Conservation (phyloP, 495 filamentous ascomycete genomes). For the Hypomontagnella monticulosa region DNA sequence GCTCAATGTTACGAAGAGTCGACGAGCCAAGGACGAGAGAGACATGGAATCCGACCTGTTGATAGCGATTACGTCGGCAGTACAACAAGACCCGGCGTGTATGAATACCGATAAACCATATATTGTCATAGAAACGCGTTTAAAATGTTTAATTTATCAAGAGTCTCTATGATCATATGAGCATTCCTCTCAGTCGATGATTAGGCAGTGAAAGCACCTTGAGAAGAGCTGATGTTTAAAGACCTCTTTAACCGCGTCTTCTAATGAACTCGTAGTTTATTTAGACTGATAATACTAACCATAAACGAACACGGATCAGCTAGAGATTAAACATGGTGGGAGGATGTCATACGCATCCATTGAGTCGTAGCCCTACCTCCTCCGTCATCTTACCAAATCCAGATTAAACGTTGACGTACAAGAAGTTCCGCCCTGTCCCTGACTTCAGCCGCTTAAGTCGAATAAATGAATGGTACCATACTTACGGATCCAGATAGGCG, state of each 20-base stretch:
- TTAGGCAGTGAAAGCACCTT: background rate
- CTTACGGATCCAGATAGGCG: conserved; percentile 38
- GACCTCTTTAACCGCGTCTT: conserved; percentile 22
- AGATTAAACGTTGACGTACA: conserved; percentile 18
- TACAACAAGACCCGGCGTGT: too few species aligned
- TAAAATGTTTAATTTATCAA: too few species aligned
- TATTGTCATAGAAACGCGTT: too few species aligned
- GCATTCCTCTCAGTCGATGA: too few species aligned
- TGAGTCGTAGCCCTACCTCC: conserved; percentile 11
- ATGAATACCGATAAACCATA: too few species aligned
- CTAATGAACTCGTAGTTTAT: conserved; percentile 4
- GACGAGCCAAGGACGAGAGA: too few species aligned
- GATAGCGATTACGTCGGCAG: too few species aligned
- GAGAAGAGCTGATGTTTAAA: background rate
- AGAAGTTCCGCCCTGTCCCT: conserved; percentile 30
- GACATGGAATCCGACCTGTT: too few species aligned
- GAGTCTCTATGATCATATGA: too few species aligned
- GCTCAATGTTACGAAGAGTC: too few species aligned
- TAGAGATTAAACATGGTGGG: background rate
- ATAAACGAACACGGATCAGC: conserved; percentile 17
- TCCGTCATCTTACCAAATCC: conserved; percentile 27
- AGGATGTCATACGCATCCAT: conserved; percentile 5
- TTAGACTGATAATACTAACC: conserved; percentile 12
- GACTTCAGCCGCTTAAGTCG: conserved; percentile 44
- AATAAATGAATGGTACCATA: conserved; percentile 33